Conservation (phyloP, 306 rosid species). For the Senna siamea region DNA sequence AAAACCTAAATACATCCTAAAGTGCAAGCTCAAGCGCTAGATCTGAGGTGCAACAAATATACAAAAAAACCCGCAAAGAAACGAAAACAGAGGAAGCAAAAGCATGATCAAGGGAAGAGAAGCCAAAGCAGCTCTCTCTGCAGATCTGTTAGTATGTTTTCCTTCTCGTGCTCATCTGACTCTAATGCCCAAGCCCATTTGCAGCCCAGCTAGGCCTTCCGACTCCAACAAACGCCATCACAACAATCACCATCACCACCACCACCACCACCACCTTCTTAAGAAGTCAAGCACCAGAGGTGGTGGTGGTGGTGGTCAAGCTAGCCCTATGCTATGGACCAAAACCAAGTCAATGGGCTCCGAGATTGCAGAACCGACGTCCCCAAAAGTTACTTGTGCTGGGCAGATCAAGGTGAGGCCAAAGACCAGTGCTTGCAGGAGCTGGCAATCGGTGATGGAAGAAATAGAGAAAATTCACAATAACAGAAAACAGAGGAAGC, state of each 20-base stretch:
- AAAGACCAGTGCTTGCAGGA: slow-evolving; percentile 56
- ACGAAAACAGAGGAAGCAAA: background rate
- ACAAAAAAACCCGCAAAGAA: no score
- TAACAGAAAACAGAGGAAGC: slow-evolving; percentile 56
- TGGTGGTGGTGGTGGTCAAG: slow-evolving; percentile 43
- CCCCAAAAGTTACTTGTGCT: slow-evolving; percentile 93
- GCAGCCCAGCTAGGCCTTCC: slow-evolving; percentile 79
- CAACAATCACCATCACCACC: slow-evolving; percentile 44
- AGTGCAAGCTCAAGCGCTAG: slow-evolving; percentile 40
- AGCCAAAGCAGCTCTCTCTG: slow-evolving; percentile 59
- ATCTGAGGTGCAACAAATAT: slow-evolving; percentile 40
- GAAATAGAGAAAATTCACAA: slow-evolving; percentile 88
- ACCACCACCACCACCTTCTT: no score
- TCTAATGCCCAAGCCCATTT: slow-evolving; percentile 79
- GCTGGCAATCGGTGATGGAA: slow-evolving; percentile 96
- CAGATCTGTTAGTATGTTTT: slow-evolving; percentile 87
- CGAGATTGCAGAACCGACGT: slow-evolving; percentile 79
- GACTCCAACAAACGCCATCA: slow-evolving; percentile 57
- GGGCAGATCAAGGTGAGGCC: slow-evolving; percentile 91
- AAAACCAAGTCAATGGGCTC: slow-evolving; percentile 69
- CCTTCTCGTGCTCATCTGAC: slow-evolving; percentile 78
- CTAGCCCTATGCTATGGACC: slow-evolving; percentile 76
- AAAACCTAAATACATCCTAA: slow-evolving; percentile 44
- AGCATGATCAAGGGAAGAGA: slow-evolving; percentile 57
- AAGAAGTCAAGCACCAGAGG: slow-evolving; percentile 56